Base-by-base conservation (phyloP, 805 yeast genomes). In the Metschnikowia baotianmanensis region DNA sequence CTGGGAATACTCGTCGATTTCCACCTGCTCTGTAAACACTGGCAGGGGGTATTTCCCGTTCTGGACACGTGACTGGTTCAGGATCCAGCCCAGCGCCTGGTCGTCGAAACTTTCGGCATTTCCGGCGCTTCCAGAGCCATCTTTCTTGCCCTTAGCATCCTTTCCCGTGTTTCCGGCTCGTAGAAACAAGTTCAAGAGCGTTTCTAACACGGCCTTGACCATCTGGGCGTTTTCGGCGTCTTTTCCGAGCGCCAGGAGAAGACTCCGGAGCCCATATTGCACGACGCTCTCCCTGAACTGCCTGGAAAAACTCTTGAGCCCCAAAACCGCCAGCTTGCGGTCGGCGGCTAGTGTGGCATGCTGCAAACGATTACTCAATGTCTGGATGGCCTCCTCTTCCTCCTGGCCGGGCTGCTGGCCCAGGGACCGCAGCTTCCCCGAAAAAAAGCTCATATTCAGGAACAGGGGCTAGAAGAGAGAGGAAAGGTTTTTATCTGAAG, bases 241-340 rank as follows among this genome's bases (percentile, higher is more conserved):
- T 31, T 78, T 77, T 27, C 67, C 65, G 36, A 93, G 65, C 0
- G 90, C 80, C 18, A 69, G 60, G 12, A 93, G 73, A 37, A 93
- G 66, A 1, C 89, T 86, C 42, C 88, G 72, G 24, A 90, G 68
- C 2, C 95, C 97, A 45, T 83, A 78, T 25, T 95, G 95, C 33
- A 90, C 87, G 2, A 93, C 97, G 2, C 83, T 71, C 61, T 93
- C 99, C 46, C 99, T 69, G 59, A 83, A 88, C 52, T 88, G 87
- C 41, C 97, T 73, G 45, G 95, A 80, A 59, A 88, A 89, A 30
- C 95, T 86, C 57, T 91, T 90, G 47, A 93, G 69, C 0, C 95
- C 91, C 26, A 91, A 71, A 4, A 91, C 86, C 0, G 98, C 98
- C 1, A 96, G 91, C 39, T 96, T 69, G 47, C 97, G 72, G 63